Conservation (phyloP, 2,329 filamentous ascomycete genomes). For the Lasiodiplodia theobromae region DNA sequence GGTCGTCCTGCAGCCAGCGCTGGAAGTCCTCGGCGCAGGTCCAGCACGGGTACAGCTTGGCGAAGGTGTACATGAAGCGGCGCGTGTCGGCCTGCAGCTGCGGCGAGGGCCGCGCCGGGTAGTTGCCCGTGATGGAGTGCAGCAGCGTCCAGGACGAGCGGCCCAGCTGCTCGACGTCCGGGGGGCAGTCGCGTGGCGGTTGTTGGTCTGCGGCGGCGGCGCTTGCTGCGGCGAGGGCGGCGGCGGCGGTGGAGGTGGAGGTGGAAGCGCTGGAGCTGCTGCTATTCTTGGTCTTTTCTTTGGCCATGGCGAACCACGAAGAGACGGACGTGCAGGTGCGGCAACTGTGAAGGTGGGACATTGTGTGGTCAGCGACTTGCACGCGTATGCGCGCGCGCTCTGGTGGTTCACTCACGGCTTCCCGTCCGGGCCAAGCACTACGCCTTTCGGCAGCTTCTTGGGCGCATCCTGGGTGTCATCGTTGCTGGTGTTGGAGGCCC, state of each 20-base stretch:
- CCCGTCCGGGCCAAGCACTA: slow-evolving; percentile 79
- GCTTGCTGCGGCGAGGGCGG: slow-evolving; percentile 28
- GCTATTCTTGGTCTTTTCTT: slow-evolving; percentile 55
- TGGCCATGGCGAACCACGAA: slow-evolving; percentile 67
- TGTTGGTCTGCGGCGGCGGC: slow-evolving; percentile 45
- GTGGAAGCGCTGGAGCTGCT: slow-evolving; percentile 36
- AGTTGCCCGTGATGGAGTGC: slow-evolving; percentile 87
- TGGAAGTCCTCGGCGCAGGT: slow-evolving; percentile 92
- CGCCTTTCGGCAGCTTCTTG: slow-evolving; percentile 71
- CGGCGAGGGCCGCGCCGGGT: slow-evolving; percentile 73
- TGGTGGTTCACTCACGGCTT: slow-evolving; percentile 72
- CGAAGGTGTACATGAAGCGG: slow-evolving; percentile 81
- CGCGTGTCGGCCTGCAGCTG: slow-evolving; percentile 77
- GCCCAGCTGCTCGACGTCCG: slow-evolving; percentile 87
- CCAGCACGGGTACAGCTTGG: slow-evolving; percentile 93
- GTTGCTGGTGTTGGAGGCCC: slow-evolving; percentile 30
- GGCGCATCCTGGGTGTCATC: slow-evolving; percentile 40
- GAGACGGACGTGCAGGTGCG: slow-evolving; percentile 71
- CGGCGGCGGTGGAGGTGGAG: slow-evolving; percentile 34
- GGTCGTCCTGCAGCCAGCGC: slow-evolving; percentile 72
- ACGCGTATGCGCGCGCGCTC: too few relatives aligned
- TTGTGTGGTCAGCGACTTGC: slow-evolving; percentile 7
- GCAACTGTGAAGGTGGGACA: slow-evolving; percentile 60
- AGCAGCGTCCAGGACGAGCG: slow-evolving; percentile 92
- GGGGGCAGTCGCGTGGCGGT: slow-evolving; percentile 75